Evolutionary conservation across 2,329 filamentous ascomycete species (phyloP), one percentile per base, ranked within the genome.

Genomic region (Aspergillus arachidicola): DNA sequence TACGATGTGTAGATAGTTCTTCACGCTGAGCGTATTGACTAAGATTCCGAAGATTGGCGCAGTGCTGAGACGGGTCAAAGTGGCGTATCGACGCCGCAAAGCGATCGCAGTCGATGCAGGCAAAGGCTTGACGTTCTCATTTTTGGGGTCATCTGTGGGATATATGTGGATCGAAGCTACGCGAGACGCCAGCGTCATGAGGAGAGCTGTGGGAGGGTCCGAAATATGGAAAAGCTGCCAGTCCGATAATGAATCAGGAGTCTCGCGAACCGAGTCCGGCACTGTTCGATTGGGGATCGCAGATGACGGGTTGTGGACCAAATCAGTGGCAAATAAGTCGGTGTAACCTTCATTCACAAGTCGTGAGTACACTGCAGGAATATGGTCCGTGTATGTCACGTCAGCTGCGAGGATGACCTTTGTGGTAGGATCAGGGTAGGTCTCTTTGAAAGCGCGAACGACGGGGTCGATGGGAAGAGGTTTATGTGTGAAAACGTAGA

Each of bases 21-120:
- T 89, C 6, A 98, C 93, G 26, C 91, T 94, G 5, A 99, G 87
- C 0, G 95, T 99, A 78, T 98, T 98, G 78, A 99, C 93, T 1
- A 99, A 83, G 65, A 99, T 97, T 9, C 95, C 95, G 70, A 97
- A 93, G 57, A 97, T 88, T 23, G 93, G 89, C 0, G 89, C 91
- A 0, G 93, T 92, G 21, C 90, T 88, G 32, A 98, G 87, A 0
- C 88, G 88, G 1, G 94, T 90, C 12, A 97, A 85, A 62, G 95
- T 89, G 1, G 91, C 95, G 77, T 98, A 99, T 43, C 95, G 91
- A 2, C 95, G 90, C 30, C 92, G 89, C 19, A 99, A 87, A 28
- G 85, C 80, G 10, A 82, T 78, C n/a, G 86, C 70, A 12, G 86
- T 86, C 5, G 84, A 79, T 63, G 84, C 75, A 69, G 85, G 73